Evolutionary conservation across 2,329 filamentous ascomycete species (phyloP), one percentile per base, ranked within the genome.

Genomic region (Tolypocladium pustulatum): DNA sequence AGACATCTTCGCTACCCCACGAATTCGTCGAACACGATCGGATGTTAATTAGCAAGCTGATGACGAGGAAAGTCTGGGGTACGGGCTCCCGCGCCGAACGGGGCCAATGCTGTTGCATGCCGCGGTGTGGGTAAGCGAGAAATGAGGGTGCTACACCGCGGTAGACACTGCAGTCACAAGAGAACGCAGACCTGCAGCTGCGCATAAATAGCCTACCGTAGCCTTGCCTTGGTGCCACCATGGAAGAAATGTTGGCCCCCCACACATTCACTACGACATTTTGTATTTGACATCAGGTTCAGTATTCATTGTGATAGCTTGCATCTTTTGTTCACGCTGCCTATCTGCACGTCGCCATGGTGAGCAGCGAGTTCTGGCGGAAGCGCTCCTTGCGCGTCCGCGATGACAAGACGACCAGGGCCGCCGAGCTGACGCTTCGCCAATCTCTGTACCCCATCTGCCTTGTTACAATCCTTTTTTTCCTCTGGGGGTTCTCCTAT

Each of bases 361-460:
- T 71, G 20, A 65, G 75, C 65, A 76, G 73, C 46, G 69, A 72
- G 27, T 81, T 79, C 64, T 62, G 78, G 66, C 74, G 72, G 67
- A 69, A 69, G 55, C 73, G 77, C 49, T 76, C 77, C 52, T 74
- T 79, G 62, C 75, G 72, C 61, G 73, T 74, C 61, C 71, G 72
- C 57, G 75, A 78, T 59, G 64, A 70, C 56, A 66, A 69, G 61
- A 68, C 71, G 49, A 79, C 76, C 25, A 73, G 66, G 54, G 76
- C 76, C 1, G 75, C 76, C 9, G 74, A 88, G 69, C 75, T 90
- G 61, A 89, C 85, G 0, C 69, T 89, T 30, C 77, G 84, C 56
- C 78, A 88, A 65, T 90, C 86, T 15, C 76, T 90, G 56, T 81
- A 81, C 64, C 88, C 87, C 2, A 78, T 90, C 52, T 75, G 76